Percentiles rank a stretch among this genome's conserved stretches.
Evolutionary conservation across 1,284 basidiomycete genomes (phyloP).

Genomic region (Leccinum olivaceoglutinosum): DNA sequence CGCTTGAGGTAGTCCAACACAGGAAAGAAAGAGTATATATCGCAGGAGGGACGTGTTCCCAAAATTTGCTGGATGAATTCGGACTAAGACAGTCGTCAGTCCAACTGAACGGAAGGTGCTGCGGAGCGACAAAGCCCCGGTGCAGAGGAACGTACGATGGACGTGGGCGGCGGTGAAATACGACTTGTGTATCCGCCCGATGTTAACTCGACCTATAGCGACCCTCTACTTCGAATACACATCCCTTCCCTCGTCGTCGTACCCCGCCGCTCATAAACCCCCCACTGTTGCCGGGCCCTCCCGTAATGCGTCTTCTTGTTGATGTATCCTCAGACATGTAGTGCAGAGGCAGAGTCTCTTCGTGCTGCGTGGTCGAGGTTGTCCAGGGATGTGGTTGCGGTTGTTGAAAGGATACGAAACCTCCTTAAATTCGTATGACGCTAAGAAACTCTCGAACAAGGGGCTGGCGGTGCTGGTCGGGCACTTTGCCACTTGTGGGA

Average conservation of each 20-base stretch:
- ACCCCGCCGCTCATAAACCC: constrained; percentile 32
- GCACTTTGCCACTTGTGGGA: too few relatives aligned
- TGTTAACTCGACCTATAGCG: constrained; percentile 43
- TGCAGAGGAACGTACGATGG: constrained; percentile 46
- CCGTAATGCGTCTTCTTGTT: constrained; percentile 50
- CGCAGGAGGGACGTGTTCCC: constrained; percentile 76
- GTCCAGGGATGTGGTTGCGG: constrained; percentile 32
- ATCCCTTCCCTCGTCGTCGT: constrained; percentile 70
- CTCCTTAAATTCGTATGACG: constrained; percentile 68
- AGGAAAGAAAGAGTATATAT: constrained; percentile 84
- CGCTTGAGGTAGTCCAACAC: constrained; percentile 92
- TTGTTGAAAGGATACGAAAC: constrained; percentile 50
- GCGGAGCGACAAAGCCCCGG: constrained; percentile 1
- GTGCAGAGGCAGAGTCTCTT: constrained; percentile 62
- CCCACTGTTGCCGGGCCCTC: constrained; percentile 36
- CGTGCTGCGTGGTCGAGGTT: constrained; percentile 29
- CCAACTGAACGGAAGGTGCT: neutral
- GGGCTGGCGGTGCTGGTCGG: too few relatives aligned
- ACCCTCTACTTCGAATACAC: constrained; percentile 62
- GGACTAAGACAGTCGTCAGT: constrained; percentile 36
- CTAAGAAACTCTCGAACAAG: constrained; percentile 4
- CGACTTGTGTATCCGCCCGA: constrained; percentile 55
- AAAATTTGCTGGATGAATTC: constrained; percentile 79
- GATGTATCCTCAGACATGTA: constrained; percentile 69
- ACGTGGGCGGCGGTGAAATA: constrained; percentile 63